Base-by-base conservation (phyloP, 371 early-diverging fungal species). In the Saksenaea oblongispora region DNA sequence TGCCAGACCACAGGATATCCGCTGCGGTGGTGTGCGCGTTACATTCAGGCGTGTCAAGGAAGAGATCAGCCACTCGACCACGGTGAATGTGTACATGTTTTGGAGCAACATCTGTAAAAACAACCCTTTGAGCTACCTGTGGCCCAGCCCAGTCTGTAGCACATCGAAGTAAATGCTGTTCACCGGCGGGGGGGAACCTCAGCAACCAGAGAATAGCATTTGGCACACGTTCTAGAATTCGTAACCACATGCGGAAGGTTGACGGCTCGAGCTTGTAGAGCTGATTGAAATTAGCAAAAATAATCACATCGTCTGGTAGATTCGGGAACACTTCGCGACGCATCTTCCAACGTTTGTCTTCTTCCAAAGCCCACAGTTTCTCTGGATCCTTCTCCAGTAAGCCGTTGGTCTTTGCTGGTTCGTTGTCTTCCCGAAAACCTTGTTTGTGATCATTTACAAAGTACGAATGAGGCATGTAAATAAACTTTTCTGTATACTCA, bases 221-320 rank as follows among this genome's bases (percentile, higher is more conserved):
- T 0, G 93, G 95, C 15, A 91, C 93, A 7, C 92, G 84, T 56
- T 82, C 82, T 51, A 97, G 72, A 17, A 97, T 93, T 5, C 87
- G 80, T 28, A 93, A 76, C 97, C 97, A 97, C 34, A 90, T 76
- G 11, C 87, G 83, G 77, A 95, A 93, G 8, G 92, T 91, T 1
- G 77, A 75, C 11, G 93, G 94, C 54, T 94, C 94, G 51, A 90
- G 82, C 75, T 97, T 97, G 80, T 97, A 97, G 14, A 94, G 80
- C 77, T 97, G 96, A 76, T 97, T 97, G 69, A 97, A 95, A 75
- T 94, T 94, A 64, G 95, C 95, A 84, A 92, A 95, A 54, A 97
- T 92, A 13, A 95, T 87, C 9, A 88, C 87, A 72, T 94, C 88
- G 66, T 92, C 92, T 7, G 86, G 80, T 31, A 95, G 60, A 39